phyloP scores from a whole-genome alignment of 192 early-diverging fungal genomes.

The Linnemannia zychae region DNA sequence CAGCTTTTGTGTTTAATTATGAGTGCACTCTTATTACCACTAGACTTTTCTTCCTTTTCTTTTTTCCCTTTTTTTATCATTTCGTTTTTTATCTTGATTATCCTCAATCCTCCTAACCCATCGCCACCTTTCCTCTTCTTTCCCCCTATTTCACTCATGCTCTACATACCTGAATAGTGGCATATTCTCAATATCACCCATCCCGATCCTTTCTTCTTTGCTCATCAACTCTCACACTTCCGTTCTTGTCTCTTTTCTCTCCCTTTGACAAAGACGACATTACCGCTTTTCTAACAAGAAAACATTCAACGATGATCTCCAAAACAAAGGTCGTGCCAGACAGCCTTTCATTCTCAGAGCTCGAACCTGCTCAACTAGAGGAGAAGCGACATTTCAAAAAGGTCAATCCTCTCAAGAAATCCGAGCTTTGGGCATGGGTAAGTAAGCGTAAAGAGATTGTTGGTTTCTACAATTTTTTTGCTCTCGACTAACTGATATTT shows the following conservation, averaged over 20 bases:
- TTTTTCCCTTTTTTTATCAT: background rate
- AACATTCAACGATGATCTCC: background rate
- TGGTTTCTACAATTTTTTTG: background rate
- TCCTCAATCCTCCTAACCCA: background rate
- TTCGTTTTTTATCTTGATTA: background rate
- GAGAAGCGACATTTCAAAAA: background rate
- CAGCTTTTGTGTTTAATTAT: background rate
- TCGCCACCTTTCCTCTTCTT: background rate
- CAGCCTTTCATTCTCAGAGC: background rate
- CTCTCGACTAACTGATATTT: no score
- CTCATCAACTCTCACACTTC: no score
- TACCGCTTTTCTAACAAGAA: no score
- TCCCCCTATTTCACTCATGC: background rate
- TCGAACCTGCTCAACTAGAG: constrained; percentile 6
- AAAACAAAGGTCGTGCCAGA: constrained; percentile 3
- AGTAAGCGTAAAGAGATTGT: background rate
- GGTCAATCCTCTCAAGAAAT: constrained; percentile 13
- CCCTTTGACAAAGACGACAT: background rate
- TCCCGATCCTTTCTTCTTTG: background rate
- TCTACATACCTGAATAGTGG: background rate
- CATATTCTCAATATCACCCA: background rate
- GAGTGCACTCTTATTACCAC: background rate
- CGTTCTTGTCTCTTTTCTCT: no score
- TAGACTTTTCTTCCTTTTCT: background rate
- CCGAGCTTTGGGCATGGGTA: constrained; percentile 33